These are phyloP conservation scores for Trichoderma polysporum DNA, from an alignment of 2,329 filamentous ascomycete genomes.

Conservation along the genomic window DNA sequence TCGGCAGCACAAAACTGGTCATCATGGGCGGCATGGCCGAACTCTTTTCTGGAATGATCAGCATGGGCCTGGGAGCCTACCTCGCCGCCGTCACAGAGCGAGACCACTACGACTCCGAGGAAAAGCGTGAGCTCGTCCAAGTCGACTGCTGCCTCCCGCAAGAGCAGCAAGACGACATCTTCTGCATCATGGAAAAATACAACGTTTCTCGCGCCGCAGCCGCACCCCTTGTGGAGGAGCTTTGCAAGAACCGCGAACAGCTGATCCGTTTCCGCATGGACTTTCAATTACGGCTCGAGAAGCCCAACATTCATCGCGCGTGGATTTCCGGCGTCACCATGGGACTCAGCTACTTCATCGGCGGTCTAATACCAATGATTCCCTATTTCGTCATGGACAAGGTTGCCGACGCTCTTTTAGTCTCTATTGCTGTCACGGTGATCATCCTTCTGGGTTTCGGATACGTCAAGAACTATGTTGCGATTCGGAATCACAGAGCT, in stretches of 20 bases:
- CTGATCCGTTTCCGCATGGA: conserved; percentile 61
- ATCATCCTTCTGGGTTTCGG: conserved; percentile 62
- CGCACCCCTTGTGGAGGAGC: conserved; percentile 48
- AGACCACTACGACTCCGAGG: conserved; percentile 51
- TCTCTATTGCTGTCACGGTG: conserved; percentile 61
- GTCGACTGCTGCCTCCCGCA: conserved; percentile 45
- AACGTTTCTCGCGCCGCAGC: conserved; percentile 45
- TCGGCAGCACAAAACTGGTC: conserved; percentile 65
- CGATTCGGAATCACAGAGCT: conserved; percentile 50
- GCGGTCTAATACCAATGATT: conserved; percentile 67
- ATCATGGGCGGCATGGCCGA: conserved; percentile 73
- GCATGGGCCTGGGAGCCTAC: conserved; percentile 75
- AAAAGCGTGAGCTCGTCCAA: conserved; percentile 42
- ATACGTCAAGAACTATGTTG: conserved; percentile 61
- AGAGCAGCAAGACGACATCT: conserved; percentile 49
- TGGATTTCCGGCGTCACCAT: conserved; percentile 63
- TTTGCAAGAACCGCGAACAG: conserved; percentile 47
- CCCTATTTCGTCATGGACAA: conserved; percentile 63
- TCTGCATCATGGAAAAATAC: conserved; percentile 52
- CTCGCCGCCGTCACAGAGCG: conserved; percentile 62
- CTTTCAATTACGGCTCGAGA: conserved; percentile 52
- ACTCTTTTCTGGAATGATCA: conserved; percentile 72
- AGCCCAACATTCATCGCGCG: conserved; percentile 45
- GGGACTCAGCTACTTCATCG: conserved; percentile 67
- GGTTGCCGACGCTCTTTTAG: conserved; percentile 52